phyloP scores from a whole-genome alignment of 495 filamentous ascomycete species.

The Tuber calosporum region DNA sequence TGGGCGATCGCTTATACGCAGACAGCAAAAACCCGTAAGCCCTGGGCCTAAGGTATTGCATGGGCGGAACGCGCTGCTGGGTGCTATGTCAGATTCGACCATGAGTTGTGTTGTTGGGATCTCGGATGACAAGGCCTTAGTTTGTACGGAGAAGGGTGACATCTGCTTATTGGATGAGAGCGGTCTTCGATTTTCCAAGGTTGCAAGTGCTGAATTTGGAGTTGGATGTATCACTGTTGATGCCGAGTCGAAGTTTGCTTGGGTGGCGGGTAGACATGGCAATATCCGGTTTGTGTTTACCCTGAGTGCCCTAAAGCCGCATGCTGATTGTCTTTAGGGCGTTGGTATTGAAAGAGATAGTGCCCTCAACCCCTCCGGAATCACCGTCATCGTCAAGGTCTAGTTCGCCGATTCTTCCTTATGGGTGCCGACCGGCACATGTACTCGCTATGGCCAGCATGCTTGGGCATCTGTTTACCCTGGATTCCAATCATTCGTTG shows the following conservation, averaged over 20 bases:
- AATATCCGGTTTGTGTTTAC: slow-evolving; percentile 38
- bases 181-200: slow-evolving; percentile 57
- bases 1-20: slow-evolving; percentile 42
- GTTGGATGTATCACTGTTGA: slow-evolving; percentile 59
- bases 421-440: slow-evolving; percentile 36
- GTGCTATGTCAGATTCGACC: slow-evolving; percentile 66
- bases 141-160: slow-evolving; percentile 65
- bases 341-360: slow-evolving; percentile 41
- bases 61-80: slow-evolving; percentile 66
- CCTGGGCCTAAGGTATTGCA: slow-evolving; percentile 53
- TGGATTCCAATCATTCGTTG: slow-evolving; percentile 67
- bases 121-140: slow-evolving; percentile 59
- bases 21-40: slow-evolving; percentile 44
- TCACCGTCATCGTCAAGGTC: slow-evolving; percentile 41
- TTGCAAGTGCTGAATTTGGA: slow-evolving; percentile 56
- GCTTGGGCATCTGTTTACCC: slow-evolving; percentile 60
- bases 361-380: slow-evolving; percentile 41
- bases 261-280: slow-evolving; percentile 50
- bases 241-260: slow-evolving; percentile 47
- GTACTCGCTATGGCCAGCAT: slow-evolving; percentile 64
- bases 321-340: slow-evolving; percentile 36
- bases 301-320: slow-evolving; percentile 19
- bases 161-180: slow-evolving; percentile 75
- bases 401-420: slow-evolving; percentile 39
- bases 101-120: slow-evolving; percentile 74